phyloP scores from a whole-genome alignment of 441 rosid genomes.

The Jatropha podagrica region DNA sequence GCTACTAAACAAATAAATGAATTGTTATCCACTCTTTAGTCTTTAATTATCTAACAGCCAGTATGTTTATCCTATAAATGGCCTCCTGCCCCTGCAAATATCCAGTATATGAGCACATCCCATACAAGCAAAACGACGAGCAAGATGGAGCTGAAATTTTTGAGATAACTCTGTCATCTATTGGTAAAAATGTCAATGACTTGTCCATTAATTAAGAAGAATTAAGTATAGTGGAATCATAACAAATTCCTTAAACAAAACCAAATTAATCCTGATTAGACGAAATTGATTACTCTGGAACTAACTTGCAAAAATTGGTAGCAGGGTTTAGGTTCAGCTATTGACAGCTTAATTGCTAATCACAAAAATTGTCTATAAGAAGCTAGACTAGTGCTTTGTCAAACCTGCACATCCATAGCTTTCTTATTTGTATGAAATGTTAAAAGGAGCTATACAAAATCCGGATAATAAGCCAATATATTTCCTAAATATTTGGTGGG shows the following conservation, averaged over 20 bases:
- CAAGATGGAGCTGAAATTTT: too few species aligned
- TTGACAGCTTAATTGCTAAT: conserved; percentile 5
- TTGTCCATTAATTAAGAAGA: background rate
- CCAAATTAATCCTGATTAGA: background rate
- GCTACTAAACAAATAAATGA: too few species aligned
- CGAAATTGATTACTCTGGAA: background rate
- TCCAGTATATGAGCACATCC: background rate
- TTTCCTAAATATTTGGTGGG: too few species aligned
- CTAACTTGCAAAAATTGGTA: background rate
- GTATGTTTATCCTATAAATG: too few species aligned
- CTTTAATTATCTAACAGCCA: too few species aligned
- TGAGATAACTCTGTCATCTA: background rate
- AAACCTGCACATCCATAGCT: too few species aligned
- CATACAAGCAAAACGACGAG: background rate
- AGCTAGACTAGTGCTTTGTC: background rate
- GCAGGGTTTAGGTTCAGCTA: background rate
- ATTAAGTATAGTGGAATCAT: background rate
- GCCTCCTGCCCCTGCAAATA: too few species aligned
- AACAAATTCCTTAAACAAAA: background rate
- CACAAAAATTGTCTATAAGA: background rate
- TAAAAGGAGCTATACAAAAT: too few species aligned
- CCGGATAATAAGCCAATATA: too few species aligned
- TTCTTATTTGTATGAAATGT: too few species aligned
- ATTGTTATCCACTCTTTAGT: too few species aligned
- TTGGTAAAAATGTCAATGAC: background rate